Conservation (phyloP, 176 grass and related monocot genomes). For the Coix lacrymajobi region DNA sequence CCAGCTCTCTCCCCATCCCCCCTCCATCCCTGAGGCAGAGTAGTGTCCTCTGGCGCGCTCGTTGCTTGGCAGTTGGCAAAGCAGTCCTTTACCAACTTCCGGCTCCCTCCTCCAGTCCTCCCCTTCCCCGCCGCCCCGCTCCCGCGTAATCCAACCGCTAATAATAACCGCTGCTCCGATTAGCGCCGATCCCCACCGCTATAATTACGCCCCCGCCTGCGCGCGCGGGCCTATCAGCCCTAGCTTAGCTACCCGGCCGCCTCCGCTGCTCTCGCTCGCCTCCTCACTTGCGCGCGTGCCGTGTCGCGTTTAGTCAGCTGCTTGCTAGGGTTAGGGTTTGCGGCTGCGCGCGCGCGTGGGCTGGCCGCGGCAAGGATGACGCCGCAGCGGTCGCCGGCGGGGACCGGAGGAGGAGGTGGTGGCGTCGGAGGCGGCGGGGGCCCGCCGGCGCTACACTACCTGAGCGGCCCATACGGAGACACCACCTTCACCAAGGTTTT, state of each 20-base stretch:
- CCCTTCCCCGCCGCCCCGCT: not conserved
- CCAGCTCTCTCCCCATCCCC: not conserved
- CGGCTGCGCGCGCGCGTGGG: slow-evolving; percentile 22
- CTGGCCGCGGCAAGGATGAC: slow-evolving; percentile 30
- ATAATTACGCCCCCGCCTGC: slow-evolving; percentile 34
- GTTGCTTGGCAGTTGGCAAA: not conserved
- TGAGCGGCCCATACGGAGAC: slow-evolving; percentile 63
- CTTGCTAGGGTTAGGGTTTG: slow-evolving; percentile 56
- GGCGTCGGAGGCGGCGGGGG: not conserved
- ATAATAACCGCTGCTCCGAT: slow-evolving; percentile 9
- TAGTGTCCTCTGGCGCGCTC: not conserved
- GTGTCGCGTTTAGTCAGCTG: not conserved
- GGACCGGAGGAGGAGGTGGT: not conserved
- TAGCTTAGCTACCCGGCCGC: not conserved
- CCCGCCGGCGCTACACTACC: slow-evolving; percentile 52
- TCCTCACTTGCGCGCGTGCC: not conserved
- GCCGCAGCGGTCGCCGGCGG: slow-evolving; percentile 42
- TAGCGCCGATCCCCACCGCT: slow-evolving; percentile 25
- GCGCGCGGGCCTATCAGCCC: slow-evolving; percentile 15
- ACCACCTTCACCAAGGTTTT: slow-evolving; percentile 70
- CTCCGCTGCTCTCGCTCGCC: not conserved
- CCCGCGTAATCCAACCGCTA: slow-evolving; percentile 37
- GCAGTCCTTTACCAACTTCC: not conserved
- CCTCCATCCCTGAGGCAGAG: too few species aligned
- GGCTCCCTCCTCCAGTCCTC: too few species aligned